Base-by-base conservation (phyloP, 345 rosid genomes). In the Corchorus olitorius region DNA sequence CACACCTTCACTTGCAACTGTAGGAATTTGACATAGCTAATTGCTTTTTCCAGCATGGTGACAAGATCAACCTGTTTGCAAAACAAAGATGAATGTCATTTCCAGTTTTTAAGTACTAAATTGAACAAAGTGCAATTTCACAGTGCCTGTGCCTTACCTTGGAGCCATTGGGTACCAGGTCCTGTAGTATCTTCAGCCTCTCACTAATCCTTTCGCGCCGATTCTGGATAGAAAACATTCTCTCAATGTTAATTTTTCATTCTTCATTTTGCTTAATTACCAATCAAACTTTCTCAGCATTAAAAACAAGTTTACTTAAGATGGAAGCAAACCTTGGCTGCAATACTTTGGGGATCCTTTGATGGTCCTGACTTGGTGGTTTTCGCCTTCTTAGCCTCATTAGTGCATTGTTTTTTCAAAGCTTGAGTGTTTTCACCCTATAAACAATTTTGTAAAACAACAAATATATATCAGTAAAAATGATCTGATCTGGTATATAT, bases 131-230 rank as follows among this genome's bases (percentile, higher is more conserved):
- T 72, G n/a, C 37, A 49, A 6, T 14, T n/a, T n/a, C n/a, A n/a
- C n/a, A n/a, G n/a, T n/a, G n/a, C n/a, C n/a, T n/a, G n/a, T n/a
- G 46, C 27, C 69, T 16, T 70, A 88, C 97, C 93, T 94, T 94
- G 58, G 93, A 87, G 35, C 98, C 98, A 82, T 94, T 94, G 0
- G 97, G 98, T 15, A 93, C 94, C 56, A 94, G 85, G 77, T 94
- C 97, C 81, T 94, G 98, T 65, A 94, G 83, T 74, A 83, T 55
- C 81, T 93, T 94, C 48, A 94, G 92, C 62, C 97, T 79, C 83
- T 94, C 97, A 27, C 97, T 94, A 16, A 94, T 94, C 86, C 98
- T 79, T 73, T 93, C 98, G 72, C 98, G 79, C 73, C 97, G 97
- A 78, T 88, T 89, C 98, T 93, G 79, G n/a, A 75, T 55, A 39